Conservation (phyloP, 495 filamentous ascomycete genomes). For the Rostrohypoxylon terebratum region DNA sequence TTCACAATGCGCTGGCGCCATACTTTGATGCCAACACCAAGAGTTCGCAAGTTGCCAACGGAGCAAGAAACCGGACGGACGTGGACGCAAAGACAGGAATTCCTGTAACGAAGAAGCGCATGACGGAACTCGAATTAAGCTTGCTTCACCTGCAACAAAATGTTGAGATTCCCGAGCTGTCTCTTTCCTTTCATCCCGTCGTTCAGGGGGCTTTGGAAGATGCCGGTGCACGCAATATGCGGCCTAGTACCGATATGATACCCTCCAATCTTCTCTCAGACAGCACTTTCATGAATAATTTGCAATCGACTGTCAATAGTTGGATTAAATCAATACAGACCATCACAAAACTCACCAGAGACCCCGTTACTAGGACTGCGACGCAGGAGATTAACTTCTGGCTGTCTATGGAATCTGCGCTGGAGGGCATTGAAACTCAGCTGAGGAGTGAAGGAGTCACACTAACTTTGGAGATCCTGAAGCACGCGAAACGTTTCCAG, state of each 20-base stretch:
- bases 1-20: conserved; percentile 88
- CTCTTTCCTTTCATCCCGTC: conserved; percentile 84
- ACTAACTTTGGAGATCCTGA: conserved; percentile 92
- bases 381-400: conserved; percentile 99
- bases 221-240: conserved; percentile 71
- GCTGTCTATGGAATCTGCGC: conserved; percentile 91
- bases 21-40: conserved; percentile 97
- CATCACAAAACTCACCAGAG: conserved; percentile 93
- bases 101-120: conserved; percentile 94
- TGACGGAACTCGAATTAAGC: conserved; percentile 91
- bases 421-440: conserved; percentile 91
- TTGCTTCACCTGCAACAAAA: conserved; percentile 94
- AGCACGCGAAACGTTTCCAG: conserved; percentile 95
- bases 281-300: conserved; percentile 89
- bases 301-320: conserved; percentile 91
- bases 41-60: conserved; percentile 75
- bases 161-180: conserved; percentile 93
- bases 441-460: conserved; percentile 87
- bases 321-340: conserved; percentile 99
- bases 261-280: conserved; percentile 77
- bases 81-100: conserved; percentile 92
- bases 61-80: conserved; percentile 76
- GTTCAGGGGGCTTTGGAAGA: conserved; percentile 85
- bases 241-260: conserved; percentile 80
- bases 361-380: conserved; percentile 87